These are phyloP conservation scores for Aspergillus campestris DNA, from an alignment of 495 filamentous ascomycete genomes.

Conservation along the genomic window DNA sequence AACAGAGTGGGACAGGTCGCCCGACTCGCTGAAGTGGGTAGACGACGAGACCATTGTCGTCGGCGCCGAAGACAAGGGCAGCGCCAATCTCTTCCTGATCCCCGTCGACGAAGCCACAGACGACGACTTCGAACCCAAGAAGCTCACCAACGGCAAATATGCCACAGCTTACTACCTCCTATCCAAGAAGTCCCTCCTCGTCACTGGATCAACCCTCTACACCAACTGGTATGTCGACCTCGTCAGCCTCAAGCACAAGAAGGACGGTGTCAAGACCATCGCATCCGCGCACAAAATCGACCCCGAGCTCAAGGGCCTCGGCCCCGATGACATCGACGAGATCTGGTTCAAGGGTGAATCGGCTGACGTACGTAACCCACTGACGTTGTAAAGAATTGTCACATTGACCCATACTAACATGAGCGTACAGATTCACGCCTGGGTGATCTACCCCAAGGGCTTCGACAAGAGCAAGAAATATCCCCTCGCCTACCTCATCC, in stretches of 20 bases:
- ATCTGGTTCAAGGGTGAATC: slow-evolving; percentile 29
- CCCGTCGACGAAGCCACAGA: slow-evolving; percentile 15
- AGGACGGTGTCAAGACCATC: slow-evolving; percentile 15
- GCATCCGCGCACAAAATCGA: slow-evolving; percentile 31
- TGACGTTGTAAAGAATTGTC: too few species aligned
- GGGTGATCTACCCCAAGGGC: slow-evolving; percentile 36
- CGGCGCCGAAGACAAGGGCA: slow-evolving; percentile 23
- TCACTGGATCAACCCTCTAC: slow-evolving; percentile 27
- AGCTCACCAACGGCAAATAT: slow-evolving; percentile 21
- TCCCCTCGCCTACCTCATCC: slow-evolving; percentile 42
- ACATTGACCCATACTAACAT: not conserved
- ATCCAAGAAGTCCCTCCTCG: slow-evolving; percentile 22
- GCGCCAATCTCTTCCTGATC: slow-evolving; percentile 23
- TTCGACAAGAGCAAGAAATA: slow-evolving; percentile 42
- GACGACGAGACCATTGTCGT: slow-evolving; percentile 26
- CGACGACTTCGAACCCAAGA: slow-evolving; percentile 23
- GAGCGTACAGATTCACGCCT: slow-evolving; percentile 37
- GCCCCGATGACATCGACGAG: slow-evolving; percentile 28
- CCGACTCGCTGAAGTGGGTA: slow-evolving; percentile 26
- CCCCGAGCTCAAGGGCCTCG: slow-evolving; percentile 20
- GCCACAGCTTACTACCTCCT: slow-evolving; percentile 23
- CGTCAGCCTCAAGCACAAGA: slow-evolving; percentile 16
- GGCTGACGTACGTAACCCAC: slow-evolving; percentile 20
- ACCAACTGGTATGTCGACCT: slow-evolving; percentile 28
- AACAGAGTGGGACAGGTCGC: slow-evolving; percentile 34